These are phyloP conservation scores for Herpetomonas muscarum DNA, from an alignment of 208 protist genomes.

Conservation along the genomic window DNA sequence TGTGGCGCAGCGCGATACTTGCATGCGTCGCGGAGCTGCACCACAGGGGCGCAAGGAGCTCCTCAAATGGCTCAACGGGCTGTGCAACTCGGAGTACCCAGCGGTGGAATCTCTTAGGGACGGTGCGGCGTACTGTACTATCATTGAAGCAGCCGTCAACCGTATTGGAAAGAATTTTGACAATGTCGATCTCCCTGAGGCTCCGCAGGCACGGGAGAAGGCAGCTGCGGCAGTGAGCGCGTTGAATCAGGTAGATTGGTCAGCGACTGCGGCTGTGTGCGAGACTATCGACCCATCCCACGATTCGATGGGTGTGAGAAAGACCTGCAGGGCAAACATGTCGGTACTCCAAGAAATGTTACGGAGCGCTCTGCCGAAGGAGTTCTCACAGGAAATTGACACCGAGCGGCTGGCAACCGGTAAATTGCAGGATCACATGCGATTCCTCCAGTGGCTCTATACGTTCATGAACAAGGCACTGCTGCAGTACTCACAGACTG, in stretches of 20 bases:
- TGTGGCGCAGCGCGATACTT: not conserved
- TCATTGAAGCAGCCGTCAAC: slow-evolving; percentile 61
- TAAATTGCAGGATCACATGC: slow-evolving; percentile 81
- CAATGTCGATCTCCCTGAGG: slow-evolving; percentile 24
- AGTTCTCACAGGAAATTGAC: slow-evolving; percentile 48
- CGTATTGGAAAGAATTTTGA: slow-evolving; percentile 61
- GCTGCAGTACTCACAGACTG: slow-evolving; percentile 53
- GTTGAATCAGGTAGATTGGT: slow-evolving; percentile 43
- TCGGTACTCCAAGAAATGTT: slow-evolving; percentile 68
- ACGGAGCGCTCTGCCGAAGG: slow-evolving; percentile 41
- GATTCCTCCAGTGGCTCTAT: slow-evolving; percentile 73
- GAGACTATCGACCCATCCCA: slow-evolving; percentile 49
- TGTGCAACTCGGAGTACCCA: slow-evolving; percentile 76
- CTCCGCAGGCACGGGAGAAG: slow-evolving; percentile 9
- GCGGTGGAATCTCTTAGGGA: slow-evolving; percentile 77
- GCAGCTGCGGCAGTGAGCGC: slow-evolving; percentile 13
- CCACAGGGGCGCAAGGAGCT: slow-evolving; percentile 63
- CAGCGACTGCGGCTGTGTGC: slow-evolving; percentile 51
- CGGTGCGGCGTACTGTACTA: slow-evolving; percentile 74
- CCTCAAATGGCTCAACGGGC: slow-evolving; percentile 74
- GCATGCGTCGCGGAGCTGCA: slow-evolving; percentile 12
- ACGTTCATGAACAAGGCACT: slow-evolving; percentile 73
- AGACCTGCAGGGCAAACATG: slow-evolving; percentile 59
- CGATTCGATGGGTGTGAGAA: slow-evolving; percentile 41
- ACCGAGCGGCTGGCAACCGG: slow-evolving; percentile 54